phyloP scores from a whole-genome alignment of 176 grass and related monocot species.

The Pharus latifolius region DNA sequence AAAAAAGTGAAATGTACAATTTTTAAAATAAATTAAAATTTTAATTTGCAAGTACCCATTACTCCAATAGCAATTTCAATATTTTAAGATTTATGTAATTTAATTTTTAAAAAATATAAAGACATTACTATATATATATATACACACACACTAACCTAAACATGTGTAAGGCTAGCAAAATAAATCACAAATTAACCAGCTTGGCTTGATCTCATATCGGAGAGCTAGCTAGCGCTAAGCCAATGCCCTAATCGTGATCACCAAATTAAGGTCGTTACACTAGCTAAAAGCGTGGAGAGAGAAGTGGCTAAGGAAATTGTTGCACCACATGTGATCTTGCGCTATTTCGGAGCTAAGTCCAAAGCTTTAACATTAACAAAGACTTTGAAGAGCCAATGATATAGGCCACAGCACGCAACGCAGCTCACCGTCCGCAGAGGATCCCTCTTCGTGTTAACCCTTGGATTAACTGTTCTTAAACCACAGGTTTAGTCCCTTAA shows the following conservation, averaged over 20 bases:
- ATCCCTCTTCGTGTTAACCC: conserved; percentile 31
- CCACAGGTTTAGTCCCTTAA: conserved; percentile 41
- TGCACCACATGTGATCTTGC: not conserved
- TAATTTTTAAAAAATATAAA: too few relatives aligned
- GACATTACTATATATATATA: too few relatives aligned
- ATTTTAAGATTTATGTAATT: too few relatives aligned
- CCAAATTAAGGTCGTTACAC: not conserved
- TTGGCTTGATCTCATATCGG: not conserved
- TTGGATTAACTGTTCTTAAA: conserved; percentile 33
- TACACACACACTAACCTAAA: too few relatives aligned
- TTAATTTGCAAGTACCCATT: too few relatives aligned
- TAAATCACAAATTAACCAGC: not conserved
- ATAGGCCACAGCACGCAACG: too few relatives aligned
- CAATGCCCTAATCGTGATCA: not conserved
- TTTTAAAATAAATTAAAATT: too few relatives aligned
- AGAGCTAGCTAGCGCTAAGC: not conserved
- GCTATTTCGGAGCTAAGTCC: not conserved
- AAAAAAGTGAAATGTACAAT: too few relatives aligned
- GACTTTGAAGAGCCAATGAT: not conserved
- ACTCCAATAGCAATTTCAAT: too few relatives aligned
- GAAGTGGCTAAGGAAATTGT: not conserved
- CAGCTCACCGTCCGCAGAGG: too few relatives aligned
- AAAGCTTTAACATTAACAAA: not conserved
- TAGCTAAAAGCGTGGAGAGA: not conserved
- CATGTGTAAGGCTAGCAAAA: not conserved